These are phyloP conservation scores for Basipetospora chlamydospora DNA, from an alignment of 2,329 filamentous ascomycete species.

Conservation along the genomic window DNA sequence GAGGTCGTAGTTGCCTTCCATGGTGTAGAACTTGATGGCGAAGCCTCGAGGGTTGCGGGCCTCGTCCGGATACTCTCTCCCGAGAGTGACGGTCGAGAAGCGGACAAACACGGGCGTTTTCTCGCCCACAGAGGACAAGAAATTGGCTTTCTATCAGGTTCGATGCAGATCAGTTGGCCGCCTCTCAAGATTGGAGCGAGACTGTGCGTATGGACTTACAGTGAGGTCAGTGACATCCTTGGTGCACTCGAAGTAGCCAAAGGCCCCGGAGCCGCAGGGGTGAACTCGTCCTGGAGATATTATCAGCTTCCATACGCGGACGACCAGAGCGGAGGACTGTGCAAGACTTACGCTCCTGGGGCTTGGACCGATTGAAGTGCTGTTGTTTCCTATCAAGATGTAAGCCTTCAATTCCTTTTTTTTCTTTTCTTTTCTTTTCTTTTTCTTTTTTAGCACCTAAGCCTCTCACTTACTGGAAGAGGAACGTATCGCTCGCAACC, in stretches of 20 bases:
- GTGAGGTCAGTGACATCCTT: conserved; percentile 25
- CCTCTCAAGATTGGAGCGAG: no score
- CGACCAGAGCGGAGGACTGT: no score
- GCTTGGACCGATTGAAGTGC: conserved; percentile 40
- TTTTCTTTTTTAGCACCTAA: background rate
- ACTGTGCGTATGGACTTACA: no score
- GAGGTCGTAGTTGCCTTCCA: conserved; percentile 53
- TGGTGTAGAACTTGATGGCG: conserved; percentile 56
- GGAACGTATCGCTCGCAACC: conserved; percentile 31
- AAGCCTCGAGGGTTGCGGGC: conserved; percentile 49
- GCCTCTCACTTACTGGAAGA: conserved; percentile 23
- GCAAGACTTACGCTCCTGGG: conserved; percentile 22
- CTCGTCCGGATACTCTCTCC: conserved; percentile 52
- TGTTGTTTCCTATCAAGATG: conserved; percentile 26
- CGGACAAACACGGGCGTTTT: conserved; percentile 44
- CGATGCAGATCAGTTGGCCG: no score
- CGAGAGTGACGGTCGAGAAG: conserved; percentile 59
- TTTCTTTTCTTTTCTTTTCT: background rate
- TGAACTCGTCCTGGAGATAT: conserved; percentile 14
- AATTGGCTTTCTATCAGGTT: no score
- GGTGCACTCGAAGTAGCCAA: conserved; percentile 28
- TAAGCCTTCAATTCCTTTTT: no score
- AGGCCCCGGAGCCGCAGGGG: conserved; percentile 22
- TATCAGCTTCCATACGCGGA: no score
- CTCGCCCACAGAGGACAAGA: conserved; percentile 37